These are phyloP conservation scores for Fusarium mundagurra DNA, from an alignment of 2,329 filamentous ascomycete species.

Conservation along the genomic window DNA sequence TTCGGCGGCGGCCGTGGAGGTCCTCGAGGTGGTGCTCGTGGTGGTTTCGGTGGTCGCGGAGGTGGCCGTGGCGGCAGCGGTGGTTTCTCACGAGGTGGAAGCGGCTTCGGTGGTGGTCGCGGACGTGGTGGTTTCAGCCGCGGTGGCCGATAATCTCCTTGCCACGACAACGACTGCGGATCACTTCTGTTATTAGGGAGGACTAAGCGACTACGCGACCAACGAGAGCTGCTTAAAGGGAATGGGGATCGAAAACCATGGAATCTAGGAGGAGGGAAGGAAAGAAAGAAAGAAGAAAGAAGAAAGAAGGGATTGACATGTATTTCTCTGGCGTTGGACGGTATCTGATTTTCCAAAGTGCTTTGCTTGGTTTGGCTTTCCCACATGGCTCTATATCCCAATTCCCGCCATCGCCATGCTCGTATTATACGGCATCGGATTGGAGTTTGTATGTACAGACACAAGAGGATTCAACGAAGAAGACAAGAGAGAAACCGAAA, in stretches of 20 bases:
- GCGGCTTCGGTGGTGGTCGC: conserved; percentile 41
- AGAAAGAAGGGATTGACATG: conserved; percentile 29
- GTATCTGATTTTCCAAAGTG: conserved; percentile 32
- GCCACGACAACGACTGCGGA: conserved; percentile 1
- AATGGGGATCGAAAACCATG: conserved; percentile 1
- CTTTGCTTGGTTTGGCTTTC: conserved; percentile 36
- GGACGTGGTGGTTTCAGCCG: conserved; percentile 46
- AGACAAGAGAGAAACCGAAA: conserved; percentile 39
- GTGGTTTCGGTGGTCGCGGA: conserved; percentile 35
- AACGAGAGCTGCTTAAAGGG: conserved; percentile 22
- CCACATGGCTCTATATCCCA: conserved; percentile 35
- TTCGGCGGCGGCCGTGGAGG: conserved; percentile 50
- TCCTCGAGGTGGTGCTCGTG: conserved; percentile 45
- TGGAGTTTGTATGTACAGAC: conserved; percentile 44
- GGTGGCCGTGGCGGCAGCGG: conserved; percentile 40
- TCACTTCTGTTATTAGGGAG: conserved; percentile 13
- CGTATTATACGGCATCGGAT: conserved; percentile 37
- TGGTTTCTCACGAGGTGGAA: conserved; percentile 40
- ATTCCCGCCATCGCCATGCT: conserved; percentile 18
- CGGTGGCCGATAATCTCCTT: conserved; percentile 35
- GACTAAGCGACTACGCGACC: conserved; percentile 23
- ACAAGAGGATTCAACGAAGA: conserved; percentile 38
- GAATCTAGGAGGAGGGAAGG: conserved; percentile 10
- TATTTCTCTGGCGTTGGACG: conserved; percentile 40
- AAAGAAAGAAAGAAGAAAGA: conserved; percentile 12